Percentiles rank a stretch among this genome's conserved stretches.
phyloP scores from a whole-genome alignment of 169 alveolate genomes.

The Miamiensis avidus region DNA sequence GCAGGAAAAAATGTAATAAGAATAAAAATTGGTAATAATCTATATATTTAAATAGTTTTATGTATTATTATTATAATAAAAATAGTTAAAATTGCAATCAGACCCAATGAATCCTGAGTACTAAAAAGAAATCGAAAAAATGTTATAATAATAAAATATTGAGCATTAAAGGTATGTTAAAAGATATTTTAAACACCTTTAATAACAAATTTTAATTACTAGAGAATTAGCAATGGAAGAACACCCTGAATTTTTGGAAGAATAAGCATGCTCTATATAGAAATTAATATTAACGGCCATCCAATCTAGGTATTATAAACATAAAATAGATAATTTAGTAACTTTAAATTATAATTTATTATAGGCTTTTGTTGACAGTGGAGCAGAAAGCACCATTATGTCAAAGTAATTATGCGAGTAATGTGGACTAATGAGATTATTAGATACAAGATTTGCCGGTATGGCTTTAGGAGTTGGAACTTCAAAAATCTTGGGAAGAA shows the following conservation, averaged over 20 bases:
- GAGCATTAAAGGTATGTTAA: slow-evolving; percentile 83
- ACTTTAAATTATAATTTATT: no score
- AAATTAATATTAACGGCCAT: slow-evolving; percentile 88
- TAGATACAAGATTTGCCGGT: slow-evolving; percentile 93
- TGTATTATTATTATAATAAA: not conserved
- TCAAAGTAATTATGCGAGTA: slow-evolving; percentile 89
- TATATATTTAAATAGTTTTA: not conserved
- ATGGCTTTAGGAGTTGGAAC: slow-evolving; percentile 96
- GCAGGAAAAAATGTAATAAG: not conserved
- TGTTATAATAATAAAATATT: slow-evolving; percentile 81
- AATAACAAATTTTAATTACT: not conserved
- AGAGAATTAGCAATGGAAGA: slow-evolving; percentile 46
- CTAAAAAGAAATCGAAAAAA: slow-evolving; percentile 87
- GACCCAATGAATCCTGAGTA: slow-evolving; percentile 90
- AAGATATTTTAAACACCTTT: slow-evolving; percentile 72
- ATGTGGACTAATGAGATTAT: slow-evolving; percentile 88
- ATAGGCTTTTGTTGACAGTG: slow-evolving; percentile 96
- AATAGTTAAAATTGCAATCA: slow-evolving; percentile 31
- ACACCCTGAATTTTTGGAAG: slow-evolving; percentile 78
- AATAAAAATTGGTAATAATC: slow-evolving; percentile 2
- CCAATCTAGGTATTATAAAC: slow-evolving; percentile 45
- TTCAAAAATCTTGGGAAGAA: slow-evolving; percentile 91
- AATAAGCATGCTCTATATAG: slow-evolving; percentile 92
- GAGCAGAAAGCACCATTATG: slow-evolving; percentile 96
- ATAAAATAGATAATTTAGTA: no score